Percentiles rank a stretch among this genome's conserved stretches.
Conservation (phyloP, 176 grass and related monocot genomes). For the Pharus latifolius region DNA sequence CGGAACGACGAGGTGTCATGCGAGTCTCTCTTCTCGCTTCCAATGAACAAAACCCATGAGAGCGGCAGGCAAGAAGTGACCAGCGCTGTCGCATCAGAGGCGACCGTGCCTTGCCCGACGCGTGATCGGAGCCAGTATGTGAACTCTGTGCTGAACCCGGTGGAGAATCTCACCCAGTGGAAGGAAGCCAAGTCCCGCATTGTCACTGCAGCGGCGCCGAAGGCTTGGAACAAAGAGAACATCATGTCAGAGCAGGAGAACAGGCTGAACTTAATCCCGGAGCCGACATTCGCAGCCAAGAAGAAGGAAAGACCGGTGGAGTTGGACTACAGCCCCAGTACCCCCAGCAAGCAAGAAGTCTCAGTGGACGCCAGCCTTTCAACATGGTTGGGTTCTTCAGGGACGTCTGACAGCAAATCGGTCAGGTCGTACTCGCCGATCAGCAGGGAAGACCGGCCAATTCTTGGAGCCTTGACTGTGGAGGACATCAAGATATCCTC, state of each 20-base stretch:
- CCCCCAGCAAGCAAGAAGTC: constrained; percentile 53
- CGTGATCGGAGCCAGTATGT: constrained; percentile 36
- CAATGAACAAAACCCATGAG: constrained; percentile 30
- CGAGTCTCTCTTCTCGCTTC: constrained; percentile 80
- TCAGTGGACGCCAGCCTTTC: constrained; percentile 89
- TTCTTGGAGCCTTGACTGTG: constrained; percentile 79
- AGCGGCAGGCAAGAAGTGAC: not conserved
- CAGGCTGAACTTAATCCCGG: constrained; percentile 2
- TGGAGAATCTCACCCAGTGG: constrained; percentile 72
- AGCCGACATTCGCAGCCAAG: not conserved
- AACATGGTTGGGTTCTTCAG: constrained; percentile 57
- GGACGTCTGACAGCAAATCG: constrained; percentile 36
- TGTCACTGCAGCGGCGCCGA: not conserved
- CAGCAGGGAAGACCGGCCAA: constrained; percentile 72
- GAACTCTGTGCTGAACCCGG: constrained; percentile 38
- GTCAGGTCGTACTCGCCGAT: constrained; percentile 35
- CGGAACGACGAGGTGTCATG: constrained; percentile 75
- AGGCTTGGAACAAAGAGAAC: constrained; percentile 59
- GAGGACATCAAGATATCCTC: constrained; percentile 82
- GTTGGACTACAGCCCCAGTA: constrained; percentile 31
- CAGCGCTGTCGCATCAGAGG: not conserved
- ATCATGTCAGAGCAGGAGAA: constrained; percentile 30
- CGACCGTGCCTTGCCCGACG: not conserved
- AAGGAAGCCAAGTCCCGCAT: constrained; percentile 55
- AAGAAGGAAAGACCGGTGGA: constrained; percentile 6